Conservation (phyloP, 192 early-diverging fungal genomes). For the Entomortierella lignicola region DNA sequence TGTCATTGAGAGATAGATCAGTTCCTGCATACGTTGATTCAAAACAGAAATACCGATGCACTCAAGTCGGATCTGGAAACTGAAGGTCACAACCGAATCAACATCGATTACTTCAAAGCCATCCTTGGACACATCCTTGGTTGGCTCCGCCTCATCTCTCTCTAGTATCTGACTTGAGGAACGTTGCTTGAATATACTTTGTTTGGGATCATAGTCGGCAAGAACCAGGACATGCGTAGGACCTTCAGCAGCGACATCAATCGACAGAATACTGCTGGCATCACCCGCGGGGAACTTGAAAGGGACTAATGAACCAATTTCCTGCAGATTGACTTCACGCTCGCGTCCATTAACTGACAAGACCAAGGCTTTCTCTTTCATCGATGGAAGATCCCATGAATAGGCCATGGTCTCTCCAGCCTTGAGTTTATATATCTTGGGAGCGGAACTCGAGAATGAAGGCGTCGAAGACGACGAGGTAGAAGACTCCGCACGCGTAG, state of each 20-base stretch:
- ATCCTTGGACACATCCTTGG: constrained; percentile 42
- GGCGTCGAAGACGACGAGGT: constrained; percentile 33
- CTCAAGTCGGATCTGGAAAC: constrained; percentile 80
- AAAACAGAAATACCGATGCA: constrained; percentile 95
- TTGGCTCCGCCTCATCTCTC: constrained; percentile 14
- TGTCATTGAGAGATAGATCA: constrained; percentile 85
- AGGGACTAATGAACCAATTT: constrained; percentile 90
- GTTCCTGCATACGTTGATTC: constrained; percentile 82
- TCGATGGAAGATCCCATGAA: constrained; percentile 92
- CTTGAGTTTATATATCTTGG: constrained; percentile 64
- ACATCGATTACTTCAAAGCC: constrained; percentile 68
- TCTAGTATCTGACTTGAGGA: constrained; percentile 35
- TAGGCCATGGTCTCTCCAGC: constrained; percentile 74
- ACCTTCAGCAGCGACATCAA: constrained; percentile 81
- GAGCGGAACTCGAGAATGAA: constrained; percentile 41
- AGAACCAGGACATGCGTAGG: constrained; percentile 76
- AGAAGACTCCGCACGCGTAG: constrained; percentile 14
- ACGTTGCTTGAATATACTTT: constrained; percentile 70
- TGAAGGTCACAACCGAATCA: constrained; percentile 61
- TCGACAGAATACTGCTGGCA: constrained; percentile 62
- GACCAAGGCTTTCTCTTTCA: constrained; percentile 77
- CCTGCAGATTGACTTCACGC: constrained; percentile 85
- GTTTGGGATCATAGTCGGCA: constrained; percentile 71
- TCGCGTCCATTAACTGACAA: constrained; percentile 80
- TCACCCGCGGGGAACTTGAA: constrained; percentile 80